Conservation (phyloP, 495 filamentous ascomycete species). For the Penicillium soppii region DNA sequence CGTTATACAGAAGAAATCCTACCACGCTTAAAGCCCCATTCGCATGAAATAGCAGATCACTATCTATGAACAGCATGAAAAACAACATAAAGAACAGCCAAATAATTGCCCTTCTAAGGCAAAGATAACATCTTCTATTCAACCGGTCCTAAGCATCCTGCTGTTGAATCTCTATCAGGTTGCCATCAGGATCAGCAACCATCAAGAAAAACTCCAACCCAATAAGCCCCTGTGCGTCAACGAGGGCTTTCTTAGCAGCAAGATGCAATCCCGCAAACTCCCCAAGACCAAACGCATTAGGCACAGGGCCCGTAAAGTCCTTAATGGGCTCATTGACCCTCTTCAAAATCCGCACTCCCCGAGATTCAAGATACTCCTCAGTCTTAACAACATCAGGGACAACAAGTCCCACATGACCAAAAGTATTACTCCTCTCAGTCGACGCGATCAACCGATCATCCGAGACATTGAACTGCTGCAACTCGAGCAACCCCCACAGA, state of each 20-base stretch:
- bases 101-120: background rate
- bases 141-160: background rate
- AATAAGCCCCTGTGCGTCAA: slow-evolving; percentile 5
- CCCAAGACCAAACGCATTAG: slow-evolving; percentile 14
- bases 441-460: slow-evolving; percentile 11
- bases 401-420: slow-evolving; percentile 26
- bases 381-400: slow-evolving; percentile 25
- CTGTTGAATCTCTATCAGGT: slow-evolving; percentile 30
- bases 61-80: too few species aligned
- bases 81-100: background rate
- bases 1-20: too few species aligned
- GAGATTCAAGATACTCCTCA: slow-evolving; percentile 18
- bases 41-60: too few species aligned
- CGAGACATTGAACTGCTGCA: slow-evolving; percentile 20
- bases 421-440: slow-evolving; percentile 17
- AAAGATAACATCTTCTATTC: background rate
- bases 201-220: slow-evolving; percentile 20
- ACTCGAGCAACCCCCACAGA: slow-evolving; percentile 30
- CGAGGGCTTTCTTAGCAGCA: background rate
- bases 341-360: slow-evolving; percentile 22
- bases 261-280: slow-evolving; percentile 2
- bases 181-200: slow-evolving; percentile 29
- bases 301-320: slow-evolving; percentile 5
- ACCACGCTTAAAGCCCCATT: too few species aligned
- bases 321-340: slow-evolving; percentile 13